Evolutionary conservation across 1,284 basidiomycete genomes (phyloP).

Genomic region (Moesziomyces sp.): DNA sequence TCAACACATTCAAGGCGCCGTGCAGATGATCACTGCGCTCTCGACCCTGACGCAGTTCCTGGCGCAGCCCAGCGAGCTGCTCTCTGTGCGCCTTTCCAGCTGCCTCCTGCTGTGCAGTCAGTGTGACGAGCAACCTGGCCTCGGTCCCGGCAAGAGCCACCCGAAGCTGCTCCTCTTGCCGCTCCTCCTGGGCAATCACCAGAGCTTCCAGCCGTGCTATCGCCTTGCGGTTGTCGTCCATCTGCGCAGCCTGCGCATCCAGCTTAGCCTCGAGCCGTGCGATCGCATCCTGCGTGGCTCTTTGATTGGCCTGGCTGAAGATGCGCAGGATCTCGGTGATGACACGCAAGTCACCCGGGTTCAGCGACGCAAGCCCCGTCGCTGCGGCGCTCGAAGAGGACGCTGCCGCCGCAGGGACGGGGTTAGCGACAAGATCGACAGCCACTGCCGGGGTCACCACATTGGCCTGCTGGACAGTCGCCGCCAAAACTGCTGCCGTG

Average conservation of each 20-base stretch:
- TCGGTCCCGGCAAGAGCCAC: background rate
- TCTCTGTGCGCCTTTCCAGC: background rate
- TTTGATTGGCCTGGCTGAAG: slow-evolving; percentile 21
- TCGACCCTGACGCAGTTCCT: background rate
- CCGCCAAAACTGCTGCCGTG: background rate
- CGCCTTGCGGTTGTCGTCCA: background rate
- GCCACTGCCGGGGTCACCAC: background rate
- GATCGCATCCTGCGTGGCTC: slow-evolving; percentile 1
- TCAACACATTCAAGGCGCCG: slow-evolving; percentile 14
- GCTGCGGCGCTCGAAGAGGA: background rate
- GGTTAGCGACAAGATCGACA: slow-evolving; percentile 3
- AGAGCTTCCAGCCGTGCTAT: background rate
- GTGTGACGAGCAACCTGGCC: background rate
- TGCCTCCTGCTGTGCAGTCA: slow-evolving; percentile 3
- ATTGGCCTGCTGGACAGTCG: slow-evolving; percentile 1
- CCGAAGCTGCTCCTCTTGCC: background rate
- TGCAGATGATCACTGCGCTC: background rate
- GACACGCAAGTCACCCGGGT: slow-evolving; percentile 16
- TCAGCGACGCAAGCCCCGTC: slow-evolving; percentile 9
- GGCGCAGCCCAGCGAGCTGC: slow-evolving; percentile 1
- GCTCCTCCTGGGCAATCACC: background rate
- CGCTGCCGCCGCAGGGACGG: background rate
- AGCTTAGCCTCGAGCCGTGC: slow-evolving; percentile 7
- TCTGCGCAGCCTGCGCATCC: slow-evolving; percentile 1
- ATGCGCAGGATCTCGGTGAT: slow-evolving; percentile 33